Evolutionary conservation across 441 rosid genomes (phyloP), one percentile per base, ranked within the genome.

Genomic region (Pelargonium australe): DNA sequence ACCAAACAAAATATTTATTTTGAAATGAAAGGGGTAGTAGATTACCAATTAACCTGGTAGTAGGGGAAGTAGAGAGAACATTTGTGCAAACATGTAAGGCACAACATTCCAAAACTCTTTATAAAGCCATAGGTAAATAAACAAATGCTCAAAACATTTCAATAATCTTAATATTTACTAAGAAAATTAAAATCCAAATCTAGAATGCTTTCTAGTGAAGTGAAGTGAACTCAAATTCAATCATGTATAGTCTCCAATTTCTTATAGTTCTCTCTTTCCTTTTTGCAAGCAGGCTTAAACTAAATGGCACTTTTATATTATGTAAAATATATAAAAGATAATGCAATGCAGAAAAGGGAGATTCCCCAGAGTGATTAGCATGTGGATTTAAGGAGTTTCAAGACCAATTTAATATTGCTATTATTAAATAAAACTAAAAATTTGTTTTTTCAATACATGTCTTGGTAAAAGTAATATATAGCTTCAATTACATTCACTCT

Each of bases 371-470:
- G 73, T 66, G 75, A 31, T 2, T 11, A 67, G 65, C 75, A 64
- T 70, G 77, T 64, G 72, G 72, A 70, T 63, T 58, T 20, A 67
- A 58, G 17, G 69, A 67, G 68, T 63, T 70, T 70, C 67, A 40
- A 67, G 45, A 66, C 43, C 34, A 40, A 25, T 43, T 57, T 57
- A 19, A 14, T 19, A 16, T 5, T 57, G 5, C 62, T n/a, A 16
- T 57, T 0, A 57, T 57, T 57, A 57, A 57, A 57, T 1, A 57
- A 66, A 72, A 57, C 60, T 57, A 40, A 6, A 47, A 64, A 65
- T 65, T 71, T 65, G 69, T 57, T 55, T 71, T 65, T 57, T 65
- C 65, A 65, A 16, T 4, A 51, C 40, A 3, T 60, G 61, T 61
- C 23, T 71, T 25, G 70, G 17, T n/a, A 66, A 66, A 72, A 60